These are phyloP conservation scores for Asclepias syriaca DNA, from an alignment of 257 asterid genomes.

Conservation along the genomic window DNA sequence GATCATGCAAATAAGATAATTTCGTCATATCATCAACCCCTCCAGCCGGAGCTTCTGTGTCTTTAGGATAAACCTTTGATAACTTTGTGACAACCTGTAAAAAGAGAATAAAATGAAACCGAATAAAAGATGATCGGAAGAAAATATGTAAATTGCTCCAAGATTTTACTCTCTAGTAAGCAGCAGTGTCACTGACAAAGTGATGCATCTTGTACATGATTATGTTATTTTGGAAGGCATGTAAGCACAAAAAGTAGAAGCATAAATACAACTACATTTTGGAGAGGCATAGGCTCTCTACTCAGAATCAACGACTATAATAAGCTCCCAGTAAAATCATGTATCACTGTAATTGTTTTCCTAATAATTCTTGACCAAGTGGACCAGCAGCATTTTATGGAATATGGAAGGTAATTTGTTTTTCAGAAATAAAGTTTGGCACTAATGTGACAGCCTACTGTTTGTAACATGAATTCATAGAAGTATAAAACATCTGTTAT, in stretches of 20 bases:
- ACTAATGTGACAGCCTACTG: neutral
- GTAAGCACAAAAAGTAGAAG: neutral
- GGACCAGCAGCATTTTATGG: neutral
- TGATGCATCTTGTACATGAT: neutral
- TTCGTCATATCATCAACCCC: slow-evolving; percentile 99
- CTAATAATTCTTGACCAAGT: neutral
- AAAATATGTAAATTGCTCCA: neutral
- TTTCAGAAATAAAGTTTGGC: neutral
- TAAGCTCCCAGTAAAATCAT: neutral
- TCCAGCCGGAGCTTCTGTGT: slow-evolving; percentile 88
- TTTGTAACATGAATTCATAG: neutral
- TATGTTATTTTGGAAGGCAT: neutral
- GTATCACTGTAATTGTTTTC: neutral
- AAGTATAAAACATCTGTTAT: neutral
- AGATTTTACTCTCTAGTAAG: neutral
- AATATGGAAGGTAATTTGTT: neutral
- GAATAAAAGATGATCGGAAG: neutral
- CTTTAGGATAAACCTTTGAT: slow-evolving; percentile 79
- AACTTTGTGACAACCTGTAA: slow-evolving; percentile 65
- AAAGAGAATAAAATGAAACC: neutral
- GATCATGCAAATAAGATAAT: slow-evolving; percentile 92
- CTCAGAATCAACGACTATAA: neutral
- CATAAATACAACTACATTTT: neutral
- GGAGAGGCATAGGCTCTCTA: neutral
- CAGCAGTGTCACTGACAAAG: neutral